phyloP scores from a whole-genome alignment of 352 stramenopile genomes.

The Globisporangium nagaii region DNA sequence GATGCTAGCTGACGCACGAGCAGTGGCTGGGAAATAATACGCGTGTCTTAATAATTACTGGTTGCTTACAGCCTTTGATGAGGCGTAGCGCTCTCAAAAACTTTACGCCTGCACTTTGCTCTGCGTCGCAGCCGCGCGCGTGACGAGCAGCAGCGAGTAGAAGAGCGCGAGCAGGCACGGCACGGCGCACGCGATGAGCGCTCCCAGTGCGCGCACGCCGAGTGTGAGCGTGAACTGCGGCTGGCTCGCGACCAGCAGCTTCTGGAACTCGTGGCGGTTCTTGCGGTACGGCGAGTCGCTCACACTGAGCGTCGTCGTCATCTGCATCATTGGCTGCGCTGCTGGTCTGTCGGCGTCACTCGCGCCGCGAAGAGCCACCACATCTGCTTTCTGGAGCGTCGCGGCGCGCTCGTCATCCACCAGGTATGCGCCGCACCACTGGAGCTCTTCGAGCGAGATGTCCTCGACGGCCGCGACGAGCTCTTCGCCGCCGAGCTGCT shows the following conservation, averaged over 20 bases:
- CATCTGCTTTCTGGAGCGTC: no score
- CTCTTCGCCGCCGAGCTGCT: conserved; percentile 17
- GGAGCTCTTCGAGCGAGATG: conserved; percentile 34
- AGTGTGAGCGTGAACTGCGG: conserved; percentile 10
- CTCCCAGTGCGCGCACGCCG: conserved; percentile 2
- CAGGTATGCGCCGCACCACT: conserved; percentile 48
- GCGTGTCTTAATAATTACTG: no score
- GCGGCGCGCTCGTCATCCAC: conserved; percentile 5
- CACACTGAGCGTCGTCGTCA: background rate
- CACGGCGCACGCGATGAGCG: conserved; percentile 6
- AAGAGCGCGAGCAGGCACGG: conserved; percentile 6
- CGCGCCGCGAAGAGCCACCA: no score
- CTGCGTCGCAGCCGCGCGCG: background rate
- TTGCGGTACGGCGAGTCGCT: conserved; percentile 48
- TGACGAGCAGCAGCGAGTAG: background rate
- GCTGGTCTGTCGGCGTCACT: no score
- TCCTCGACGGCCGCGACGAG: conserved; percentile 28
- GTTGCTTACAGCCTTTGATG: no score
- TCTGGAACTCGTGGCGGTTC: conserved; percentile 50
- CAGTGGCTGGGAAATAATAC: no score
- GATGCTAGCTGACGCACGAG: no score
- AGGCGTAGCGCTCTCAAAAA: background rate
- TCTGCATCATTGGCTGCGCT: background rate
- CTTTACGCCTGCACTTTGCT: background rate
- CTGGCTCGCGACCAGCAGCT: conserved; percentile 1